Evolutionary conservation across 2,329 filamentous ascomycete species (phyloP).

Genomic region (Cladobotryum protrusum): DNA sequence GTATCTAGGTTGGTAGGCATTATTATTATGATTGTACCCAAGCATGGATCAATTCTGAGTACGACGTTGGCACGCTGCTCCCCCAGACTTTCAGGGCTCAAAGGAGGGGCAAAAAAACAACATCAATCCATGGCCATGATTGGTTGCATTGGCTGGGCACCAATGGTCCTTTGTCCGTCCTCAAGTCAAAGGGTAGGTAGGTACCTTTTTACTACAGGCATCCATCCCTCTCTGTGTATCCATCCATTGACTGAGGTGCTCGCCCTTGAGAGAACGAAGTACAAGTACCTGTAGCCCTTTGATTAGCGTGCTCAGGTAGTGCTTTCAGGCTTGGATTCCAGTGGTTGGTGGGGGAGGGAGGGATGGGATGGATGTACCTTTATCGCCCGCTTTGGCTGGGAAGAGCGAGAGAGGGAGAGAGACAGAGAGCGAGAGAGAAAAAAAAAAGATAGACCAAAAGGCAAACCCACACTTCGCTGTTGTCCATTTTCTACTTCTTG

Average conservation of each 20-base stretch:
- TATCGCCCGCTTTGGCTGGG: background rate
- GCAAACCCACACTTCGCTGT: slow-evolving; percentile 13
- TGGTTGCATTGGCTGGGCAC: slow-evolving; percentile 12
- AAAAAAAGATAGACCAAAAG: background rate
- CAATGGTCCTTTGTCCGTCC: slow-evolving; percentile 6
- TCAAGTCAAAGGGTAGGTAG: background rate
- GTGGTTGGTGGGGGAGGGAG: background rate
- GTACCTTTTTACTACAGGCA: no score
- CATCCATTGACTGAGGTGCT: background rate
- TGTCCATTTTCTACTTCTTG: slow-evolving; percentile 10
- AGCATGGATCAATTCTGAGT: no score
- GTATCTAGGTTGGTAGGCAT: no score
- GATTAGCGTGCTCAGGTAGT: no score
- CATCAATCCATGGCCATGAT: slow-evolving; percentile 5
- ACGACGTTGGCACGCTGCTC: no score
- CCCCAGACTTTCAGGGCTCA: background rate
- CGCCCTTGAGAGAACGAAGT: no score
- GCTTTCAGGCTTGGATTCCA: background rate
- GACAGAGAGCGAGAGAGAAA: background rate
- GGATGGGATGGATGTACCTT: background rate
- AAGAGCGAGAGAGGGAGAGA: background rate
- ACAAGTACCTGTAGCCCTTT: no score
- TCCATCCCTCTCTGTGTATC: no score
- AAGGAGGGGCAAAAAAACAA: background rate
- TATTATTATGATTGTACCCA: no score